Base-by-base conservation (phyloP, 371 early-diverging fungal species). In the Racocetra persica region DNA sequence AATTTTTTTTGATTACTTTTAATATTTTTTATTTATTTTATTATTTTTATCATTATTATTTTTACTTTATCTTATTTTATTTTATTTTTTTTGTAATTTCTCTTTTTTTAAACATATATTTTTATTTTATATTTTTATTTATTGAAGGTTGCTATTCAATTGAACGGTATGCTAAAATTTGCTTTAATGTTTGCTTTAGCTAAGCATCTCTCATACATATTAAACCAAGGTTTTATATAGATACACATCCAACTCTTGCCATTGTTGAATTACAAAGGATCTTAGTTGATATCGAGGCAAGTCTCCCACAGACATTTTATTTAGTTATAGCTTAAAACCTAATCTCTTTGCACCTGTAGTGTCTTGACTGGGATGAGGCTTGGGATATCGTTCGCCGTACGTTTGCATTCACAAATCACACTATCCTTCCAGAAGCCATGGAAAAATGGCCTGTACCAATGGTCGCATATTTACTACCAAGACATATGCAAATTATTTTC, bases 321-420 rank as follows among this genome's bases (percentile, higher is more conserved):
- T 49, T 71, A 54, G 38, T 4, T 16, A 63, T 63, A 38, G 2
- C 63, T 59, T 2, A 14, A 16, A 14, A 0, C 14, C 51, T 51
- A 11, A 54, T 57, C 2, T 4, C 7, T 75, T 26, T 57, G 0
- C 2, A 24, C n/a, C 20, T 32, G 4, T 77, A 77, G 65, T 90
- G 91, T 79, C 83, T 97, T 66, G 87, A 83, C 51, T 97, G 97
- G 97, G 97, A 97, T 85, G 92, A 91, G 72, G 96, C 97, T 28
- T 97, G 96, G 97, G 90, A 90, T n/a, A 94, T 95, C 82, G 94
- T 93, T 36, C 95, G 94, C 60, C 89, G 87, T 80, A 93, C 93
- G 0, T 97, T 95, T 87, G 95, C 96, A 22, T 97, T 96, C 84
- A 97, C 97, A 85, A 97, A 97, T 88, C 97, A 97, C 87, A 97